Evolutionary conservation across 306 rosid genomes (phyloP), one percentile per base, ranked within the genome.

Genomic region (Argentina anserina): DNA sequence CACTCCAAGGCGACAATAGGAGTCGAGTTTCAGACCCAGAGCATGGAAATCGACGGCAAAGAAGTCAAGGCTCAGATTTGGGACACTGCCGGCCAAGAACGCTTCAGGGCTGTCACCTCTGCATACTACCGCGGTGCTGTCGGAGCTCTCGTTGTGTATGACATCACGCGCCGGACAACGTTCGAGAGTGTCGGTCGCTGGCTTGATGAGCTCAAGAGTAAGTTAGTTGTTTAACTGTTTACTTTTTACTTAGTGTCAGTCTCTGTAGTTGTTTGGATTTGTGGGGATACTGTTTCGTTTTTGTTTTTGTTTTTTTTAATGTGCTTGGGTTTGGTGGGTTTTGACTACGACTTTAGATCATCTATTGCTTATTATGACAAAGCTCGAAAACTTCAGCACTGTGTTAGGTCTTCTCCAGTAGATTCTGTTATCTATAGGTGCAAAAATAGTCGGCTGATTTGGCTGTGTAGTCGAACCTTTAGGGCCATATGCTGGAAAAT

Each of bases 31-130:
- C 96, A 88, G 87, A 92, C 98, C 6, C 98, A 88, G 82, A 87
- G 85, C 72, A 52, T 92, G 84, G 97, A 88, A 28, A 87, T 92
- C 37, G 96, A 90, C 12, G 88, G 90, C 68, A 92, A 92, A 55
- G 93, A 92, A 53, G 96, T 92, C 43, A 92, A 90, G 78, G 96
- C 98, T 50, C 98, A 92, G 98, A 90, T 92, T 90, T 92, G 98
- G 98, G 98, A 92, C 82, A 92, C 98, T 45, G 98, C 98, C 7
- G 98, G 98, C 65, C 98, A 92, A 66, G 98, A 92, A 23, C 88
- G 98, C 12, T 92, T 92, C 76, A 88, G 98, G 13, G 98, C 98
- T 12, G 98, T 92, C 74, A 93, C 98, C 29, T 93, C 98, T 3
- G 98, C 98, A 11, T 93, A 93, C 79, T 93, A 93, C 71, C 85